Conservation (phyloP, 345 rosid species). For the Populus ilicifolia region DNA sequence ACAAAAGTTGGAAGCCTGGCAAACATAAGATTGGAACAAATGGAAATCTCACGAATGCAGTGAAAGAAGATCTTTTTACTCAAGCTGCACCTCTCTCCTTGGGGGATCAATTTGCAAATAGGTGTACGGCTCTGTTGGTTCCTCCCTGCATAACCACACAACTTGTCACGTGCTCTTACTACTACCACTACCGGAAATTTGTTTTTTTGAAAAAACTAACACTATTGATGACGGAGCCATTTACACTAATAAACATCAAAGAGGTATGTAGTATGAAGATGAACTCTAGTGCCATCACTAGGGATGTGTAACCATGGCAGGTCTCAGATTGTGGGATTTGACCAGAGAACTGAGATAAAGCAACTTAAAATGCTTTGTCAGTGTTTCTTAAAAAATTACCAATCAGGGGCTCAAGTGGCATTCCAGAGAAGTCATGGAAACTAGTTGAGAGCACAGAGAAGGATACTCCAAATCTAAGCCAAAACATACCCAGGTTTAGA, state of each 20-base stretch:
- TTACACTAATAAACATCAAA: neutral
- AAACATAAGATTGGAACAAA: too few relatives aligned
- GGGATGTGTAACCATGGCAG: too few relatives aligned
- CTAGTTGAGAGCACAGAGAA: neutral
- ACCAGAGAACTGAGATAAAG: neutral
- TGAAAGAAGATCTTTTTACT: constrained; percentile 20
- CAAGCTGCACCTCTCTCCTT: constrained; percentile 62
- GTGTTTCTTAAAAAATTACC: neutral
- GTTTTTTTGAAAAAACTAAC: too few relatives aligned
- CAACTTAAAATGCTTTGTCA: neutral
- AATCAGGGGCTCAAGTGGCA: neutral
- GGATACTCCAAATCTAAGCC: neutral
- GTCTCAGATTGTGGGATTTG: neutral
- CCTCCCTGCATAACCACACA: constrained; percentile 62
- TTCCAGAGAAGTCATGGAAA: neutral
- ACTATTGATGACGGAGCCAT: neutral
- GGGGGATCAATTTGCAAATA: constrained; percentile 82
- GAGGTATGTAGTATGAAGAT: too few relatives aligned
- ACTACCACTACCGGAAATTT: neutral
- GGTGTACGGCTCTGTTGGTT: constrained; percentile 79
- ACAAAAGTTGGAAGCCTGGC: neutral
- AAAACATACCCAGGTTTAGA: constrained; percentile 86
- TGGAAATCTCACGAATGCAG: neutral
- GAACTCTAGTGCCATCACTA: too few relatives aligned
- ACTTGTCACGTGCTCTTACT: neutral